Evolutionary conservation across 1,284 basidiomycete genomes (phyloP).

Genomic region (Wallemia ichthyophaga): DNA sequence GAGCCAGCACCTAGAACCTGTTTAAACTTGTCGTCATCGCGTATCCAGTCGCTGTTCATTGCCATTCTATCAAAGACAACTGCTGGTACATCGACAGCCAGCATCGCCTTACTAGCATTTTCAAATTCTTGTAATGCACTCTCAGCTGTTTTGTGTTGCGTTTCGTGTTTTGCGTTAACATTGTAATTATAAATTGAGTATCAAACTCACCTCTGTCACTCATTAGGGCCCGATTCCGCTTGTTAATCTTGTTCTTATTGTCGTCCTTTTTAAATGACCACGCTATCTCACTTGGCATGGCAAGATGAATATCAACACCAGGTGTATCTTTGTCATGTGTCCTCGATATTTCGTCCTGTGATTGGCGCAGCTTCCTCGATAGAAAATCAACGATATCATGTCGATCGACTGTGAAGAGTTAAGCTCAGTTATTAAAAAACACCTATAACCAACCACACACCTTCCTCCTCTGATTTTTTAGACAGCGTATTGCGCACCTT

Average conservation of each 20-base stretch:
- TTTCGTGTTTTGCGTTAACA: no score
- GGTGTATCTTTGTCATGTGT: not conserved
- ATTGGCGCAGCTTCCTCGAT: not conserved
- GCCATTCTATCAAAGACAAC: not conserved
- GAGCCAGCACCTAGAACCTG: not conserved
- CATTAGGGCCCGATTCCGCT: not conserved
- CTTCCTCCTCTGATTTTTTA: not conserved
- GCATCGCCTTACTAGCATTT: not conserved
- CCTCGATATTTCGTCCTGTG: not conserved
- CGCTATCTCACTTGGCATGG: not conserved
- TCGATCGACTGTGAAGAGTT: not conserved
- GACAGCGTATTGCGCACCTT: not conserved
- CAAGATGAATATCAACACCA: not conserved
- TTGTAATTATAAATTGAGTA: not conserved
- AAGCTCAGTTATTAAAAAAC: no score
- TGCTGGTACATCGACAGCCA: not conserved
- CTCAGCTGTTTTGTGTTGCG: not conserved
- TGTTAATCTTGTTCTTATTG: not conserved
- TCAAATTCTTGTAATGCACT: not conserved
- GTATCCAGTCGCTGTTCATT: not conserved
- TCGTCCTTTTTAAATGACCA: not conserved
- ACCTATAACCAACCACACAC: not conserved
- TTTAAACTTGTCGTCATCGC: not conserved
- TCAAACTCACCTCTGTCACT: not conserved
- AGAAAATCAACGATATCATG: not conserved